phyloP scores from a whole-genome alignment of 148 eudicot species.

The Camellia japonica region DNA sequence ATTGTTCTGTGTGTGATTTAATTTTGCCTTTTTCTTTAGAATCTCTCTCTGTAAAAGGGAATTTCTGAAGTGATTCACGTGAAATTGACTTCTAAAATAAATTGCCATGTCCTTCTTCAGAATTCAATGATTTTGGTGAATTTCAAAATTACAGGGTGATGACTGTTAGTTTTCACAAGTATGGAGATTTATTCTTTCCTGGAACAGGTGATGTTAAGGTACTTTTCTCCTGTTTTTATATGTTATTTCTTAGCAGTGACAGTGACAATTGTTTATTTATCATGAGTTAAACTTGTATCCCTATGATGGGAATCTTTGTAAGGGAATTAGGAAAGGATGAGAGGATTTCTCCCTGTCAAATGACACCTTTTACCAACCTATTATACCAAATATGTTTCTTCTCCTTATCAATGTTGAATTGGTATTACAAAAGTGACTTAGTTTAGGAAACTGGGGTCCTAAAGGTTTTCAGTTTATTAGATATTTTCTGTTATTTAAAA shows the following conservation, averaged over 20 bases:
- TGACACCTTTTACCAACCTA: too few relatives aligned
- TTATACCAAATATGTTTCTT: too few relatives aligned
- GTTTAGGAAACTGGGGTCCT: too few relatives aligned
- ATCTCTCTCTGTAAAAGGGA: background rate
- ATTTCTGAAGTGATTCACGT: background rate
- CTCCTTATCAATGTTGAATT: too few relatives aligned
- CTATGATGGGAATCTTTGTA: background rate
- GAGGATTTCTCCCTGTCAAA: too few relatives aligned
- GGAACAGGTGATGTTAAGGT: conserved; percentile 99
- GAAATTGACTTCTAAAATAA: conserved; percentile 1
- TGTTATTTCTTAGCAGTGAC: background rate
- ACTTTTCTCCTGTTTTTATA: conserved; percentile 8
- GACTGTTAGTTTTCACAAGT: conserved; percentile 99
- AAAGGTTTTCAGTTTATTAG: too few relatives aligned
- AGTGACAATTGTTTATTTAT: conserved; percentile 10
- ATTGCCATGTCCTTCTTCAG: conserved; percentile 5
- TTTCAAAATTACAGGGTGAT: conserved; percentile 66
- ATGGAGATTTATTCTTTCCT: conserved; percentile 91
- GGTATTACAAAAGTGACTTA: too few relatives aligned
- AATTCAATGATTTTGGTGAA: background rate
- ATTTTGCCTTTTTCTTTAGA: background rate
- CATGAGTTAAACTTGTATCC: background rate
- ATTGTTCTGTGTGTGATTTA: background rate
- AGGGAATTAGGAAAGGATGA: background rate
- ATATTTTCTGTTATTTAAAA: too few relatives aligned